Evolutionary conservation across 257 asterid genomes (phyloP).

Genomic region (Fraxinus pennsylvanica): DNA sequence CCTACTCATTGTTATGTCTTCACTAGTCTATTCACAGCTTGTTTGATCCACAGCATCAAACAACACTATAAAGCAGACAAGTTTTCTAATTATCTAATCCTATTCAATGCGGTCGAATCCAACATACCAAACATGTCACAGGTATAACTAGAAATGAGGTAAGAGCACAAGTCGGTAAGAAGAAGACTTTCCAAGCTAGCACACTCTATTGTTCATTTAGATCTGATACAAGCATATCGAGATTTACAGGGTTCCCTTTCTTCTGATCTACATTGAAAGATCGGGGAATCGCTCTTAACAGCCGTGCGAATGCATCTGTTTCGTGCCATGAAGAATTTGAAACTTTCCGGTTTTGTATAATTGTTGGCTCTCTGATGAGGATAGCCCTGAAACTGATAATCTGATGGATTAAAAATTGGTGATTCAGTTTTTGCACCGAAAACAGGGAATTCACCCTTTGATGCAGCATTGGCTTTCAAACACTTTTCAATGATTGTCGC

Average conservation of each 20-base stretch:
- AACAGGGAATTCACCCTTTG: constrained; percentile 20
- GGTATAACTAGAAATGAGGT: background rate
- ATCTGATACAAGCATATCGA: constrained; percentile 31
- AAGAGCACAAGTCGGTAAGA: background rate
- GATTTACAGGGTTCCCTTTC: constrained; percentile 31
- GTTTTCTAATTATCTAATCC: background rate
- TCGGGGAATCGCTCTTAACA: constrained; percentile 31
- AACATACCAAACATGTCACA: background rate
- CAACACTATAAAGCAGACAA: background rate
- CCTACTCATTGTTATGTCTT: too few relatives aligned
- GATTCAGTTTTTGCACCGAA: constrained; percentile 29
- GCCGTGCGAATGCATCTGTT: constrained; percentile 28
- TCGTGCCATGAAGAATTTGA: constrained; percentile 31
- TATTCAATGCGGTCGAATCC: background rate
- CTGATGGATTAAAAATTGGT: constrained; percentile 58
- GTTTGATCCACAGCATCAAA: too few relatives aligned
- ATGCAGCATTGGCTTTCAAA: constrained; percentile 43
- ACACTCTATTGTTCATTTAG: background rate
- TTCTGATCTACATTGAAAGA: constrained; percentile 43
- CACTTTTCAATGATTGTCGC: constrained; percentile 60
- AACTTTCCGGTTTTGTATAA: constrained; percentile 29
- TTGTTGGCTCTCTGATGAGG: constrained; percentile 42
- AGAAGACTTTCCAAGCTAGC: background rate
- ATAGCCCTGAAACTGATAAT: constrained; percentile 50
- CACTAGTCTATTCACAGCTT: too few relatives aligned